Base-by-base conservation (phyloP, 352 stramenopile species). In the Globisporangium megalacanthum region DNA sequence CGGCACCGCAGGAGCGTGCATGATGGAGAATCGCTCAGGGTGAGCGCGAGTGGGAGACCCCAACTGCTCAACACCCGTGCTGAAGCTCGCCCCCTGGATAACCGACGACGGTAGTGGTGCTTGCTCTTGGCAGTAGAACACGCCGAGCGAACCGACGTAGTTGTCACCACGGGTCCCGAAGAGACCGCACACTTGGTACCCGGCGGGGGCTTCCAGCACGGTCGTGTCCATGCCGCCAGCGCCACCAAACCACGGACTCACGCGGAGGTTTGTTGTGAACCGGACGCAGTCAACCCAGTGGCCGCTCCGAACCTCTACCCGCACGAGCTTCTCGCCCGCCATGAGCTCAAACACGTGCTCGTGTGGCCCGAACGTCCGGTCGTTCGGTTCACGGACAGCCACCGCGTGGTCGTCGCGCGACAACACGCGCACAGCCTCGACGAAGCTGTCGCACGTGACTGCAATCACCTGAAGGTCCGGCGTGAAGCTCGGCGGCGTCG, bases 271-370 rank as follows among this genome's bases (percentile, higher is more conserved):
- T 10, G 77, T 84, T 15, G 64, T 60, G 19, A 87, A 72, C 14
- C 68, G 70, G 9, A 87, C 49, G 10, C 70, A 65, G 29, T 88
- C 77, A 29, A 88, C 62, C 73, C 77, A 85, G 48, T 80, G 65
- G 6, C 70, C 75, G 56, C 70, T 77, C 19, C 57, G 73, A 5
- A 81, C 68, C 44, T 80, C 71, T 31, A 85, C 48, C 2, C 66
- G 71, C 9, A 66, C 11, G 14, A 85, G 17, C 13, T 71, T 69
- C 44, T 88, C 77, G 17, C 56, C 70, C 11, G 57, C 17, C 9
- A 66, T 20, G 29, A 88, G 65, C 29, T 77, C 65, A 51, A 84
- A 82, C 6, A 85, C 60, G 53, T 84, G 73, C 8, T 85, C 74
- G 9, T 76, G 68, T 2, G 54, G 58, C 17, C 36, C 58, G 29